Base-by-base conservation (phyloP, 108 stramenopile species). In the Fragilaria crotonensis region DNA sequence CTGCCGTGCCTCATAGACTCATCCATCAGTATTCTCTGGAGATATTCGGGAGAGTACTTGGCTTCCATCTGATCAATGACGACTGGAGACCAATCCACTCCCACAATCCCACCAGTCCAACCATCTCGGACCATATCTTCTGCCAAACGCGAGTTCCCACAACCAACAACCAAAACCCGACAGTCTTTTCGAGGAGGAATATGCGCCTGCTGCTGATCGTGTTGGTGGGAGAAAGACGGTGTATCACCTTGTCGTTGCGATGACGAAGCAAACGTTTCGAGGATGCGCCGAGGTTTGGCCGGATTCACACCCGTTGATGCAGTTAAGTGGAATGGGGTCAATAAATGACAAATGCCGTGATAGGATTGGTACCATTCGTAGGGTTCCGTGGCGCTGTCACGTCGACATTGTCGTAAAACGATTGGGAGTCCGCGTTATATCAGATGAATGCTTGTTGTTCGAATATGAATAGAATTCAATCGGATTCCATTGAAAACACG, bases 31-130 rank as follows among this genome's bases (percentile, higher is more conserved):
- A 44, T 14, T 14, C 14, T 14, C 9, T 44, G 14, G 41, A 44
- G 14, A 41, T 41, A 83, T 25, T 76, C 29, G 30, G 68, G 64
- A 23, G 41, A 29, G 50, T 87, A 83, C 52, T 60, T 73, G 17
- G 69, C 47, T 47, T 75, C 58, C 80, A 84, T 84, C 66, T 86
- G 79, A 18, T 84, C 53, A 52, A 88, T 82, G 0, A 88, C 75
- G 1, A 87, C 77, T 4, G 67, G 26, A 3, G 90, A 92, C 60
- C 80, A 88, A 59, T 92, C 90, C 11, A 88, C 59, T 44, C 78
- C 79, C 2, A 71, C 73, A 52, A 89, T 79, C 0, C 33, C 60
- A 48, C 84, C 78, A 5, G 28, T 65, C 73, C 78, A 92, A 17
- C 87, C 87, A 66, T 75, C 76, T 19, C 51, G 26, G 19, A 72